Conservation (phyloP, 2,329 filamentous ascomycete species). For the Chalara sp. region DNA sequence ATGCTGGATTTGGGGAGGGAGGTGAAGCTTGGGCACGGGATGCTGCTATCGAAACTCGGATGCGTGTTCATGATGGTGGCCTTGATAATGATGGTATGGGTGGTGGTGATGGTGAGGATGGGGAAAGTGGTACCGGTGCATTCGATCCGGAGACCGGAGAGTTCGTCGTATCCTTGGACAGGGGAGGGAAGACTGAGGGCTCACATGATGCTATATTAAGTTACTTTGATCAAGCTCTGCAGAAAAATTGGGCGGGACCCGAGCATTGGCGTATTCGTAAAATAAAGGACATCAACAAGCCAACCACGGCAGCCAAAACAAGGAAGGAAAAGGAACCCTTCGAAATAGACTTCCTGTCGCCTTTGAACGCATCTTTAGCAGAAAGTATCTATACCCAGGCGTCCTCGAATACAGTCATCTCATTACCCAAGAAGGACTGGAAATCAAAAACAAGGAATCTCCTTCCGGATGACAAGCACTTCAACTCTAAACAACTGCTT, state of each 20-base stretch:
- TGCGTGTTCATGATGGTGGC: conserved; percentile 66
- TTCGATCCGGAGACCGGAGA: conserved; percentile 63
- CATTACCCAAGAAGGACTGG: conserved; percentile 89
- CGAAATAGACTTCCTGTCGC: conserved; percentile 80
- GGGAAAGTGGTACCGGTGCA: conserved; percentile 45
- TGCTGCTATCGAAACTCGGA: conserved; percentile 78
- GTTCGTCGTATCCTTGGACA: conserved; percentile 74
- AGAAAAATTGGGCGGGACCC: conserved; percentile 97
- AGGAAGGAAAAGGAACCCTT: conserved; percentile 96
- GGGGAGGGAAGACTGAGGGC: conserved; percentile 54
- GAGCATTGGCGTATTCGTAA: conserved; percentile 97
- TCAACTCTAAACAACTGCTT: conserved; percentile 86
- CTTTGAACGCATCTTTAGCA: conserved; percentile 63
- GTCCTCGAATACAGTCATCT: conserved; percentile 72
- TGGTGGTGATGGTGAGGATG: conserved; percentile 42
- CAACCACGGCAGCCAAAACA: conserved; percentile 51
- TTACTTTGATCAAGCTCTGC: conserved; percentile 93
- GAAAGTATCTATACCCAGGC: conserved; percentile 79
- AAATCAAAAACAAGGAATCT: conserved; percentile 89
- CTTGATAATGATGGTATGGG: conserved; percentile 46
- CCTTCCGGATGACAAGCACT: conserved; percentile 95
- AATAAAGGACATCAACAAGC: conserved; percentile 73
- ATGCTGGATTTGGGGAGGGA: conserved; percentile 88
- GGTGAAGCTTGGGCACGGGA: conserved; percentile 94
- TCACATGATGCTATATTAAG: conserved; percentile 91